Percentiles rank a stretch among this genome's conserved stretches.
phyloP scores from a whole-genome alignment of 1,139 yeast species.

The Suhomyces kunorum region DNA sequence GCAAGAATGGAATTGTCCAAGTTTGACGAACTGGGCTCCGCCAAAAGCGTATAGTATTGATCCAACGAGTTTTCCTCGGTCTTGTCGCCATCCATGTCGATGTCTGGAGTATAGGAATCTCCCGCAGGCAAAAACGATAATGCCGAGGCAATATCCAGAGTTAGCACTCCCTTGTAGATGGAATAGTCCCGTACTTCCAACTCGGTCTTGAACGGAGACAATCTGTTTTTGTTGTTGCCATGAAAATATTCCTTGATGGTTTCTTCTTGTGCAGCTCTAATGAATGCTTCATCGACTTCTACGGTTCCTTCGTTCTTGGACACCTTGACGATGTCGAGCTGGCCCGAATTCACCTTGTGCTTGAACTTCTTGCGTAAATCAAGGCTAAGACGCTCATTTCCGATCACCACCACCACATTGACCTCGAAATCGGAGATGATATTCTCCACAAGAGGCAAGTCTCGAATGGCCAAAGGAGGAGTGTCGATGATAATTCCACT shows the following conservation, averaged over 20 bases:
- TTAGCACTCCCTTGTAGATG: slow-evolving; percentile 42
- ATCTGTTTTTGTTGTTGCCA: slow-evolving; percentile 64
- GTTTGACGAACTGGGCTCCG: slow-evolving; percentile 50
- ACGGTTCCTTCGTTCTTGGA: slow-evolving; percentile 74
- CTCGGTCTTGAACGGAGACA: slow-evolving; percentile 69
- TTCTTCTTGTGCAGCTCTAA: slow-evolving; percentile 71
- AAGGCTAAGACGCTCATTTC: slow-evolving; percentile 63
- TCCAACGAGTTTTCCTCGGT: slow-evolving; percentile 35
- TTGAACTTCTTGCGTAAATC: slow-evolving; percentile 62
- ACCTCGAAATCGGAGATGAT: slow-evolving; percentile 65
- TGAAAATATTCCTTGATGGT: slow-evolving; percentile 86
- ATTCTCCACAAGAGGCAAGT: slow-evolving; percentile 56
- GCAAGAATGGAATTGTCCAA: slow-evolving; percentile 77
- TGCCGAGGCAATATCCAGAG: slow-evolving; percentile 39
- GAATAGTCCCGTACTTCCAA: slow-evolving; percentile 38
- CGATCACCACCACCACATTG: slow-evolving; percentile 57
- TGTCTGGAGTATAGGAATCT: slow-evolving; percentile 41
- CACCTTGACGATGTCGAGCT: slow-evolving; percentile 56
- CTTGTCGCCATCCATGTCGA: slow-evolving; percentile 20
- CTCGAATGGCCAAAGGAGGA: slow-evolving; percentile 59
- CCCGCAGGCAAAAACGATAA: slow-evolving; percentile 49
- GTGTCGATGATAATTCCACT: slow-evolving; percentile 80
- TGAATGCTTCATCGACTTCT: slow-evolving; percentile 68
- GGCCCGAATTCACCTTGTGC: slow-evolving; percentile 33
- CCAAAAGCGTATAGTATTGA: slow-evolving; percentile 34